phyloP scores from a whole-genome alignment of 2,329 filamentous ascomycete genomes.

The Claviceps paspali region DNA sequence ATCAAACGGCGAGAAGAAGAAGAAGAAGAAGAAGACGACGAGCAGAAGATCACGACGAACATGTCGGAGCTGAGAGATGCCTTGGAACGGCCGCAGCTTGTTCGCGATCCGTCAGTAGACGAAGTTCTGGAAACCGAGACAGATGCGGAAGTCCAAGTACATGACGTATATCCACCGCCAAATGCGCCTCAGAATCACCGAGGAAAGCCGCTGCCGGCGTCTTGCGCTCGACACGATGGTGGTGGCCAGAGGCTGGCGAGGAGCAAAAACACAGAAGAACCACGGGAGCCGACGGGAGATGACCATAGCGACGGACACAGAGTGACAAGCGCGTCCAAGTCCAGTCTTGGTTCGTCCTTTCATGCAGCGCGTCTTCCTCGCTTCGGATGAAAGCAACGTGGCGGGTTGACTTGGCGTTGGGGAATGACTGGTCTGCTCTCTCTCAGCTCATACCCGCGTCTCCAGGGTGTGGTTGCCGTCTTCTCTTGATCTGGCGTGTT shows the following conservation, averaged over 20 bases:
- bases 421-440: too few species aligned
- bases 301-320: neutral
- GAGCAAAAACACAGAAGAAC: neutral
- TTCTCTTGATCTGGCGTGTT: too few species aligned
- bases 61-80: slow-evolving; percentile 37
- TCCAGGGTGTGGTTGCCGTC: too few species aligned
- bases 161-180: slow-evolving; percentile 12
- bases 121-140: slow-evolving; percentile 11
- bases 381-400: slow-evolving; percentile 33
- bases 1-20: slow-evolving; percentile 34
- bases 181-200: slow-evolving; percentile 6
- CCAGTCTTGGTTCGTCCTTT: slow-evolving; percentile 21
- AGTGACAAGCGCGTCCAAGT: neutral
- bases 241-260: neutral
- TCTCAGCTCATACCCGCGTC: too few species aligned
- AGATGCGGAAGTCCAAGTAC: slow-evolving; percentile 13
- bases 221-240: neutral
- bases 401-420: too few species aligned
- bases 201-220: neutral
- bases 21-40: slow-evolving; percentile 30
- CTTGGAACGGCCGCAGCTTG: slow-evolving; percentile 29
- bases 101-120: slow-evolving; percentile 3
- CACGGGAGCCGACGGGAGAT: neutral
- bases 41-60: slow-evolving; percentile 35
- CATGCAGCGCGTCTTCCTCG: slow-evolving; percentile 44